Conservation (phyloP, 192 early-diverging fungal genomes). For the Gigaspora rosea region DNA sequence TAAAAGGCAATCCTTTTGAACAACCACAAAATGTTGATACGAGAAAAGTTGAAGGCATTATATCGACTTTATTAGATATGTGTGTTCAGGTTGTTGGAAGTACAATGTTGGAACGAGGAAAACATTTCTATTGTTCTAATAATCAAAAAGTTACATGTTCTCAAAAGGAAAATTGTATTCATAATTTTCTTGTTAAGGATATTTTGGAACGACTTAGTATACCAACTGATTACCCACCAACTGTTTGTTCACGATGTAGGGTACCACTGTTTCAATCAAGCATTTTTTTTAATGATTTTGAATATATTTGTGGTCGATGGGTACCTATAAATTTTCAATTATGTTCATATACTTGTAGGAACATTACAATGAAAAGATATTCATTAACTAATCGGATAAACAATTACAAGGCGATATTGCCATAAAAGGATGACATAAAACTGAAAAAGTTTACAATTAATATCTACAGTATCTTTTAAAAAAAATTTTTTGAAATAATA, state of each 20-base stretch:
- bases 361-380: background rate
- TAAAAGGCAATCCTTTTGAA: conserved; percentile 37
- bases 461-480: too few species aligned
- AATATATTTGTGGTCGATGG: background rate
- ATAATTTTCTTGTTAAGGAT: background rate
- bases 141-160: background rate
- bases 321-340: background rate
- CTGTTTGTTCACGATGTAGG: background rate
- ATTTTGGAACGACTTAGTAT: conserved; percentile 1
- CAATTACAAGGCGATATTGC: too few species aligned
- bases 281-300: background rate
- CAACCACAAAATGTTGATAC: background rate
- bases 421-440: too few species aligned
- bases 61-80: conserved; percentile 5
- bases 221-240: background rate
- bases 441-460: too few species aligned
- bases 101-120: background rate
- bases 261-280: conserved; percentile 8
- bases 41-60: background rate
- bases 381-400: too few species aligned
- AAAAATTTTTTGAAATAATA: too few species aligned
- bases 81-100: conserved; percentile 9
- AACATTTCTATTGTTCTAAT: background rate
- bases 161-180: background rate
- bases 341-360: background rate